Evolutionary conservation across 345 rosid genomes (phyloP), one percentile per base, ranked within the genome.

Genomic region (Noccaea caerulescens): DNA sequence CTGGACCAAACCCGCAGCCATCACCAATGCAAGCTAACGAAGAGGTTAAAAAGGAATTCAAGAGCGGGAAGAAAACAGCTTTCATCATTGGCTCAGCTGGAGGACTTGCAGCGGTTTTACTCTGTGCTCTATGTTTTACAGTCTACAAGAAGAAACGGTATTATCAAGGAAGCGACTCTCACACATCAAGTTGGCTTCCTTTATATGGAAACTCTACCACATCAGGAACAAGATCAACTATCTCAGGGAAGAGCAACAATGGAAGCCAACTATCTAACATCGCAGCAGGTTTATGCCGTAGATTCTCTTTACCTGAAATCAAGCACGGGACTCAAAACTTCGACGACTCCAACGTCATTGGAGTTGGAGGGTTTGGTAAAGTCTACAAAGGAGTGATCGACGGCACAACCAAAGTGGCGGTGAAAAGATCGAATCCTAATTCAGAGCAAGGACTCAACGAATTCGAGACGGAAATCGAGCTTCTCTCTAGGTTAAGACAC

Each of bases 321-420:
- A 85, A 75, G 80, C 79, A 80, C 0, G 91, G 88, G 4, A 88
- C 93, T 0, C 82, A 82, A 62, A 82, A 82, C 77, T 88, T 91
- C 20, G 83, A 85, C 5, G 97, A 89, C 13, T 83, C 86, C 0
- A 55, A 86, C 18, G 90, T 87, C 8, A 83, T 91, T 9, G 97
- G 93, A 12, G 88, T 91, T 7, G 97, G 99, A 66, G 99, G 97
- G 3, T 91, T 91, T 10, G 95, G 97, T 34, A 94, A 91, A 78
- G 99, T 94, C 56, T 88, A 91, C 34, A 86, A 84, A 76, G 96
- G 96, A 13, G 80, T 81, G 1, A 67, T 89, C 36, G 96, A 94
- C 27, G 80, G 75, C 2, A 62, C 57, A 12, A 76, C 72, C 6
- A 82, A 85, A 72, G 96, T 89, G 1, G 96, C 99, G 0, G 69